These are phyloP conservation scores for Fusarium agapanthi DNA, from an alignment of 2,329 filamentous ascomycete genomes.

Conservation along the genomic window DNA sequence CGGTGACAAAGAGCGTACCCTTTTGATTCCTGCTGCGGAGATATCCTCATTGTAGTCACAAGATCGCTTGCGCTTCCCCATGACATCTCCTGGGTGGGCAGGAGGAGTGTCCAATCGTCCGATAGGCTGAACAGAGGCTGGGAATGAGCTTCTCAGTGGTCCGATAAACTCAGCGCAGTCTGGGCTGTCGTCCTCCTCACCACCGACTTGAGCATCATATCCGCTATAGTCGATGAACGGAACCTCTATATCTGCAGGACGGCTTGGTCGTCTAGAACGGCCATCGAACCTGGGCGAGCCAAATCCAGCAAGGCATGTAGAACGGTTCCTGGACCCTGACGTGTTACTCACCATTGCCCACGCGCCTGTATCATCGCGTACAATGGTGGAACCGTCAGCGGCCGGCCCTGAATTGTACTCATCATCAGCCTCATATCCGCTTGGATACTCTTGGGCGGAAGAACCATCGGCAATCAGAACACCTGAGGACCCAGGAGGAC, in stretches of 20 bases:
- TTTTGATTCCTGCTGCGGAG: slow-evolving; percentile 1
- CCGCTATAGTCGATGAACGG: background rate
- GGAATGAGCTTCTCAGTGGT: background rate
- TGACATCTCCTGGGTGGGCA: background rate
- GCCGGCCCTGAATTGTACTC: background rate
- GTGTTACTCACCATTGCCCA: background rate
- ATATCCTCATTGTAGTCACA: slow-evolving; percentile 2
- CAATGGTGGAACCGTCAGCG: background rate
- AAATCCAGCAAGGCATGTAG: background rate
- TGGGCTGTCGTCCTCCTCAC: background rate
- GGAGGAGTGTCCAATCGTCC: background rate
- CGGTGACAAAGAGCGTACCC: background rate
- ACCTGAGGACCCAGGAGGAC: background rate
- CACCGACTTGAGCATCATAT: background rate
- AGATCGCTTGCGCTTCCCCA: slow-evolving; percentile 2
- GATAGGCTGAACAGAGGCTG: background rate
- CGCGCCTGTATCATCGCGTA: background rate
- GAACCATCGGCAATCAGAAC: background rate
- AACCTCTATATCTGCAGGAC: background rate
- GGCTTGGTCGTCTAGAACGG: background rate
- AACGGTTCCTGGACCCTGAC: background rate
- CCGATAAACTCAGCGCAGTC: background rate
- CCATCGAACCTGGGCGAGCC: background rate
- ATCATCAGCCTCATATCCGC: background rate
- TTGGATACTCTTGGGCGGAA: background rate